Base-by-base conservation (phyloP, 2,329 filamentous ascomycete species). In the Penicillium griseofulvum region DNA sequence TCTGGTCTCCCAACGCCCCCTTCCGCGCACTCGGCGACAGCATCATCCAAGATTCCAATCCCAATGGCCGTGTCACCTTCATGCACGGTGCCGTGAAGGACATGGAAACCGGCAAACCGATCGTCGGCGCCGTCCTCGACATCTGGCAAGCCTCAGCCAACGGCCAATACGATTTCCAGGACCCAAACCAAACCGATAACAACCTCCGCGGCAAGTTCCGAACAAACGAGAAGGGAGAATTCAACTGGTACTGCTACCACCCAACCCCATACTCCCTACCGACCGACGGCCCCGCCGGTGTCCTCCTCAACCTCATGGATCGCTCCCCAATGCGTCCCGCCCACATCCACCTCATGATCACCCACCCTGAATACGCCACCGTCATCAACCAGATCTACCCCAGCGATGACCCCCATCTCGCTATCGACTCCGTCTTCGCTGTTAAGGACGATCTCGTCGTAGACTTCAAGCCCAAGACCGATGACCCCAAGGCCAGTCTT, bases 61-160 rank as follows among this genome's bases (percentile, higher is more conserved):
- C 66, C 46, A 76, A 83, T 47, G 87, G 86, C 45, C 78, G 83
- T 58, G 76, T 84, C 49, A 82, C 82, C 49, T 80, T 81, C 63
- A 88, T 91, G 84, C 86, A 90, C 78, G 88, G 88, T 63, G 77
- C 80, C 44, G 81, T 91, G 68, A 80, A 74, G 46, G 85, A 89
- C 67, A 77, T 87, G 62, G 77, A 83, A 60, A 88, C 86, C 55
- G 83, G 84, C 68, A 81, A 83, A 75, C 84, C 84, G 58, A 86
- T 91, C 65, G 81, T 80, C 52, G 78, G 80, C 66, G 87, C 87
- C 63, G 85, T 89, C 60, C 84, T 91, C 66, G 88, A 91, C 70
- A 87, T 90, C 78, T 91, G 88, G 88, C 86, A 91, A 71, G 87
- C 88, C 48, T 87, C 83, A 62, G 80, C 86, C 72, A 90, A 90